A percentile compares a stretch with the other conserved stretches of the same genome.
Evolutionary conservation across 2,329 filamentous ascomycete genomes (phyloP).

Genomic region (Epichloe hybrida): DNA sequence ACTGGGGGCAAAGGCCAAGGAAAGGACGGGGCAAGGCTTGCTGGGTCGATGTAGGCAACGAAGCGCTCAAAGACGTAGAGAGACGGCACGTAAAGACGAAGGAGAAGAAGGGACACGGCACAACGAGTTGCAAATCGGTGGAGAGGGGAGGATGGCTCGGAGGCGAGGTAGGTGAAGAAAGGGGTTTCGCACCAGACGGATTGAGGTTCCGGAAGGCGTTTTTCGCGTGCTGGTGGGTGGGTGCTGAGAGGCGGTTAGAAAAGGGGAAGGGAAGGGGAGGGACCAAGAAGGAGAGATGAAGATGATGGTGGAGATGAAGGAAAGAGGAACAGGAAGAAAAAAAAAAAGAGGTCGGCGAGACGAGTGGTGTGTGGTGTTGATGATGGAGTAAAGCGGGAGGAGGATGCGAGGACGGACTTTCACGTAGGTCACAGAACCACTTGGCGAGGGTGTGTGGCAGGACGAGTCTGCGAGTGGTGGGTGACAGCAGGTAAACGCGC

Average conservation of each 20-base stretch:
- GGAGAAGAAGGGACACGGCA: conserved; percentile 8
- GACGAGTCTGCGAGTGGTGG: neutral
- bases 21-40: conserved; percentile 10
- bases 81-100: conserved; percentile 8
- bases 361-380: conserved; percentile 4
- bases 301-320: conserved; percentile 15
- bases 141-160: conserved; percentile 7
- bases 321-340: conserved; percentile 12
- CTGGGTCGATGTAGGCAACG: conserved; percentile 13
- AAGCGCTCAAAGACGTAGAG: conserved; percentile 10
- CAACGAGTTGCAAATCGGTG: conserved; percentile 2
- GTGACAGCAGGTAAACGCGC: neutral
- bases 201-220: conserved; percentile 7
- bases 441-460: neutral
- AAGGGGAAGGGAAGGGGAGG: conserved; percentile 12
- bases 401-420: conserved; percentile 6
- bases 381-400: conserved; percentile 7
- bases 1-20: conserved; percentile 6
- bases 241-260: conserved; percentile 13
- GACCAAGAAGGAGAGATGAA: conserved; percentile 13
- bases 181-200: conserved; percentile 13
- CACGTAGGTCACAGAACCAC: conserved; percentile 1
- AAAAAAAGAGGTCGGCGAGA: conserved; percentile 7
- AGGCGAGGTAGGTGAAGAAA: conserved; percentile 18
- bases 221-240: conserved; percentile 10